Conservation (phyloP, 192 early-diverging fungal genomes). For the Entophlyctis luteolus region DNA sequence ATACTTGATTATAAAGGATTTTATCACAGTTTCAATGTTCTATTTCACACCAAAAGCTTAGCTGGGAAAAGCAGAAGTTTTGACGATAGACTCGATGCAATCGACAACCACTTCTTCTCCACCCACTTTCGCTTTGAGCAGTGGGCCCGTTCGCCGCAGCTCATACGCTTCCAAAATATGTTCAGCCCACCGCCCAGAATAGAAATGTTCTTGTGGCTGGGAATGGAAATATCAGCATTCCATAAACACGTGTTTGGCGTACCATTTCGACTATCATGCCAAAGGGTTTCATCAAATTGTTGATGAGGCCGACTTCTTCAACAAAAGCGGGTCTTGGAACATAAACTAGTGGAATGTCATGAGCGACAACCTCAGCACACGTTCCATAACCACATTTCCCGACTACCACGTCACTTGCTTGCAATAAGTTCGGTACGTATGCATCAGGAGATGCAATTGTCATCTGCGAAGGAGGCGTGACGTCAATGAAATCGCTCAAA, state of each 20-base stretch:
- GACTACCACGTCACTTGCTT: conserved; percentile 44
- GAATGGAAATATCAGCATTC: neutral
- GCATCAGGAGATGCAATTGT: conserved; percentile 15
- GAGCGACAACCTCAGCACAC: conserved; percentile 51
- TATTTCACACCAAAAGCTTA: too few relatives aligned
- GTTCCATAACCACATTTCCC: conserved; percentile 56
- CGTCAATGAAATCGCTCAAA: conserved; percentile 12
- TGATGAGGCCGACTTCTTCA: conserved; percentile 46
- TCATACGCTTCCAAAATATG: conserved; percentile 2
- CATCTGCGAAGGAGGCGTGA: neutral
- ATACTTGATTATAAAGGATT: too few relatives aligned
- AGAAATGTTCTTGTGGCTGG: conserved; percentile 17
- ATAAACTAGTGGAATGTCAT: conserved; percentile 44
- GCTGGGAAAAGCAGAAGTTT: too few relatives aligned
- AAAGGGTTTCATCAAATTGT: conserved; percentile 42
- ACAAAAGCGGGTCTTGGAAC: conserved; percentile 49
- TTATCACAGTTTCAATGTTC: too few relatives aligned
- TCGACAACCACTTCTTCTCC: conserved; percentile 15
- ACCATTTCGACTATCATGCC: conserved; percentile 45
- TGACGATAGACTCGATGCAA: conserved; percentile 6
- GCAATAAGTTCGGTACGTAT: conserved; percentile 48
- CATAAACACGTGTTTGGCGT: too few relatives aligned
- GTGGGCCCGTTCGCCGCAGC: conserved; percentile 4
- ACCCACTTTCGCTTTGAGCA: neutral
- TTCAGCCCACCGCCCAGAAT: conserved; percentile 19